These are phyloP conservation scores for Cadophora malorum DNA, from an alignment of 2,329 filamentous ascomycete genomes.

Conservation along the genomic window DNA sequence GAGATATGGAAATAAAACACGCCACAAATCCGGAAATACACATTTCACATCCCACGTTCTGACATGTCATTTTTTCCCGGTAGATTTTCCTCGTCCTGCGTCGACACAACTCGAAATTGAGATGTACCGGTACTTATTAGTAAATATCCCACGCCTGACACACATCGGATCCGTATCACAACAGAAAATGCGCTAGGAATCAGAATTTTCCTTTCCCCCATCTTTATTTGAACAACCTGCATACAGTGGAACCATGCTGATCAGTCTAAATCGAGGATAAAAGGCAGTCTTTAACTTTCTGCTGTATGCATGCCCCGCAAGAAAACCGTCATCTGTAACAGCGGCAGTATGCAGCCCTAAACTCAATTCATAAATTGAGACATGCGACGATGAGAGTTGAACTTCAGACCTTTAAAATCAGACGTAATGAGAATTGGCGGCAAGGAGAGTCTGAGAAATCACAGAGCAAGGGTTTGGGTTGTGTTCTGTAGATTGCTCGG, in stretches of 20 bases:
- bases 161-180: background rate
- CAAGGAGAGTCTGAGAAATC: background rate
- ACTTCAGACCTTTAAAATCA: background rate
- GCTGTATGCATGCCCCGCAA: background rate
- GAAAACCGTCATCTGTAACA: background rate
- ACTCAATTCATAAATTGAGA: background rate
- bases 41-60: slow-evolving; percentile 7
- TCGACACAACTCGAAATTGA: background rate
- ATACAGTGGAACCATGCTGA: background rate
- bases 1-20: background rate
- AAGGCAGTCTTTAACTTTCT: background rate
- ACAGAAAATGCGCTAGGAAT: slow-evolving; percentile 1
- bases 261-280: slow-evolving; percentile 1
- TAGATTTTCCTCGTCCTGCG: background rate
- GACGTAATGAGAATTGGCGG: slow-evolving; percentile 15
- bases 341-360: background rate
- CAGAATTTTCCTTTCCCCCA: slow-evolving; percentile 2
- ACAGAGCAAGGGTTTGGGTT: background rate
- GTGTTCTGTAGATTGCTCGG: background rate
- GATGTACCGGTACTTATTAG: slow-evolving; percentile 12
- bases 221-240: background rate
- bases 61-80: slow-evolving; percentile 1
- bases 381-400: background rate
- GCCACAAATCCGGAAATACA: background rate
- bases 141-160: slow-evolving; percentile 17